Evolutionary conservation across 1,139 yeast species (phyloP).

Genomic region (Saccharomyces hybrid): DNA sequence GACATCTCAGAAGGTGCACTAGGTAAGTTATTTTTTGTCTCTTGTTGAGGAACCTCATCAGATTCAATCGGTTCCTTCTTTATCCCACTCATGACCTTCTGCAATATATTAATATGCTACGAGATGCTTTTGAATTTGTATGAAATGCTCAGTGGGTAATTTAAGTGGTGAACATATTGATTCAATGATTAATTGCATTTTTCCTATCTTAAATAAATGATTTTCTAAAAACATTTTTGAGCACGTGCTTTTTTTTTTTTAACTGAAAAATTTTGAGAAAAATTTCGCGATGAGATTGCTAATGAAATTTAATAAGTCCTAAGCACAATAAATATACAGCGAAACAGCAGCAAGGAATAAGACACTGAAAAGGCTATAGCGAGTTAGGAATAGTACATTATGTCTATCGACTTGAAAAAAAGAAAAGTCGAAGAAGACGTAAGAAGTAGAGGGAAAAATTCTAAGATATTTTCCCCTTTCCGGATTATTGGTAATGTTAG

Average conservation of each 20-base stretch:
- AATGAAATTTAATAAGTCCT: not conserved
- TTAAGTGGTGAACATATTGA: not conserved
- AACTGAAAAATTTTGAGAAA: conserved; percentile 3
- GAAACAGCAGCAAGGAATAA: not conserved
- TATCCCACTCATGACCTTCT: conserved; percentile 5
- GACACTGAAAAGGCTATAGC: not conserved
- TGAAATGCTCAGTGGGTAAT: not conserved
- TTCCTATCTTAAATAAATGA: not conserved
- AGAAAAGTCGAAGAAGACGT: conserved; percentile 21
- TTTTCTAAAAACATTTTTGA: not conserved
- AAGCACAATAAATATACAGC: not conserved
- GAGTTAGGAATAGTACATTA: not conserved
- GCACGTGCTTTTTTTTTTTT: conserved; percentile 1
- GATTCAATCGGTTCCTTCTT: not conserved
- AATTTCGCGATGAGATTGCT: conserved; percentile 4
- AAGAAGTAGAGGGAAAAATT: conserved; percentile 20
- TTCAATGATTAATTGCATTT: not conserved
- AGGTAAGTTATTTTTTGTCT: conserved; percentile 1
- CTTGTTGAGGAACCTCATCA: conserved; percentile 6
- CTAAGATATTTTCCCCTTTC: conserved; percentile 50
- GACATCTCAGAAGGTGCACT: conserved; percentile 21
- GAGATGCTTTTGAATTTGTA: not conserved
- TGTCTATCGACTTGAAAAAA: conserved; percentile 18
- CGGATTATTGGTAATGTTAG: conserved; percentile 61
- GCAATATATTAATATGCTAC: not conserved